Evolutionary conservation across 495 filamentous ascomycete genomes (phyloP).

Genomic region (Podospora pseudoanserina): DNA sequence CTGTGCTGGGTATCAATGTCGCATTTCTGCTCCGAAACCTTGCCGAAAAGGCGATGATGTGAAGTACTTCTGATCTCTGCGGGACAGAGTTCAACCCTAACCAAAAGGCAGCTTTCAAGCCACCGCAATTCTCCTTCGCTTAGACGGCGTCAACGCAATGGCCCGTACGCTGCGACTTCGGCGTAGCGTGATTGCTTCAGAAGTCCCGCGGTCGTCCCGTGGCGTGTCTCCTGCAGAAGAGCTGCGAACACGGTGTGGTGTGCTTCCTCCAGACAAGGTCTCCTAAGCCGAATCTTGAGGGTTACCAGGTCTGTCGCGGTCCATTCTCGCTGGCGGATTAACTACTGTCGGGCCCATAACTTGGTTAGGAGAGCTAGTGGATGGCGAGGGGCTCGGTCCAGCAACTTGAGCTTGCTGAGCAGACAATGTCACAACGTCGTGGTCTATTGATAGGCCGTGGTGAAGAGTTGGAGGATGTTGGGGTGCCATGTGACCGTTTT

Average conservation of each 20-base stretch:
- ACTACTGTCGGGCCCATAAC: not conserved
- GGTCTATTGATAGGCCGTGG: not conserved
- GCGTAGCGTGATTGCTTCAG: not conserved
- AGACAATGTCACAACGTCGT: not conserved
- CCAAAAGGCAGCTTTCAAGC: not conserved
- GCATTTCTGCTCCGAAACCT: not conserved
- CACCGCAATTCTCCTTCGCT: not conserved
- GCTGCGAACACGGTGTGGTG: not conserved
- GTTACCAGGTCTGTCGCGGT: not conserved
- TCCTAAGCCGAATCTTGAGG: not conserved
- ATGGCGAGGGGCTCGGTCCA: not conserved
- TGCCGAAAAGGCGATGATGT: not conserved
- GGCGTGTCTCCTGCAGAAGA: too few species aligned
- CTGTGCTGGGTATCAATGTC: conserved; percentile 1
- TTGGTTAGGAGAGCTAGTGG: not conserved
- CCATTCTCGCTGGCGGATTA: not conserved
- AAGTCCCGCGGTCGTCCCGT: not conserved
- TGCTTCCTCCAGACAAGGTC: not conserved
- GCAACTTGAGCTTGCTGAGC: not conserved
- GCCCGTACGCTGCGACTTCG: not conserved
- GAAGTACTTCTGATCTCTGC: not conserved
- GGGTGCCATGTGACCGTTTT: not conserved
- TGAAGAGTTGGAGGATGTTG: too few species aligned
- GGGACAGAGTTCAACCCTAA: not conserved
- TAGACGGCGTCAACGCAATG: not conserved